Conservation (phyloP, 495 filamentous ascomycete genomes). For the Haplographium delicatum region DNA sequence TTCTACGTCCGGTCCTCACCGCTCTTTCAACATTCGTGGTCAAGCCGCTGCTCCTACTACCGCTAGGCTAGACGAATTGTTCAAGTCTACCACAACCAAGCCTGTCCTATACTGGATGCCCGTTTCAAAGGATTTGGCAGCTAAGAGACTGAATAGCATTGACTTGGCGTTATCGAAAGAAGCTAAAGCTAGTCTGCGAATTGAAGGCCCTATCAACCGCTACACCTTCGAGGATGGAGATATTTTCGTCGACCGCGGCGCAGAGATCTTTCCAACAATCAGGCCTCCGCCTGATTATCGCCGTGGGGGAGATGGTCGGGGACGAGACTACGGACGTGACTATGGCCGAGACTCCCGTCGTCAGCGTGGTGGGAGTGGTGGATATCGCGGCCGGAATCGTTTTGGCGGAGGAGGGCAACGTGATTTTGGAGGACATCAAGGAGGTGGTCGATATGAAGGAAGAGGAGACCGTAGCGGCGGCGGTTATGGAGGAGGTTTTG, state of each 20-base stretch:
- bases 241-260: constrained; percentile 67
- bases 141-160: constrained; percentile 63
- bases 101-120: constrained; percentile 41
- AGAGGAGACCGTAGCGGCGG: too few relatives aligned
- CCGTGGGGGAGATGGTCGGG: constrained; percentile 6
- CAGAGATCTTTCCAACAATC: constrained; percentile 58
- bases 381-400: constrained; percentile 8
- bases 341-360: background rate
- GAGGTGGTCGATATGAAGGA: constrained; percentile 7
- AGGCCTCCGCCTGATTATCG: constrained; percentile 35
- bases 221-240: constrained; percentile 75
- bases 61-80: constrained; percentile 16
- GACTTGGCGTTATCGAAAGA: constrained; percentile 41
- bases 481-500: constrained; percentile 6
- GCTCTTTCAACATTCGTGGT: constrained; percentile 12
- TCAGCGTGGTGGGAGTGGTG: constrained; percentile 19
- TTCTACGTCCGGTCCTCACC: constrained; percentile 39
- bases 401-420: background rate
- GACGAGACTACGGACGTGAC: background rate
- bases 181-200: constrained; percentile 37
- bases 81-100: constrained; percentile 22
- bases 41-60: constrained; percentile 1
- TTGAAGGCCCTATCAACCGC: constrained; percentile 60
- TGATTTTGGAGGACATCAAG: background rate
- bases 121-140: constrained; percentile 46